Percentiles rank a stretch among this genome's conserved stretches.
Evolutionary conservation across 176 grass and related monocot species (phyloP).

Genomic region (Avena sativa): DNA sequence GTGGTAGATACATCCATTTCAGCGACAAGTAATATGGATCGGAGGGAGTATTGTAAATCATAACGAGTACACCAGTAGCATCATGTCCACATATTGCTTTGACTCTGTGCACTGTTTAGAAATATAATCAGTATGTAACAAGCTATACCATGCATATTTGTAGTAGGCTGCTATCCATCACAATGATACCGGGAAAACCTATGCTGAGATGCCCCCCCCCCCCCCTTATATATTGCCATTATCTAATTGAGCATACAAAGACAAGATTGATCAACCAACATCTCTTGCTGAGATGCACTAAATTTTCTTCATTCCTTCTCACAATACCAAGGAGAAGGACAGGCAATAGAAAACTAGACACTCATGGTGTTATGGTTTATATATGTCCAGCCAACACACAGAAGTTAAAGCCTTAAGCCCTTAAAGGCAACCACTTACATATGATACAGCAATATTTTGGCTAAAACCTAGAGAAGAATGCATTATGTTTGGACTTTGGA

Average conservation of each 20-base stretch:
- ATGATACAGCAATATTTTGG: not conserved
- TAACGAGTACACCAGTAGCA: not conserved
- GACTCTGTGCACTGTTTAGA: not conserved
- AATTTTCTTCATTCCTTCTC: not conserved
- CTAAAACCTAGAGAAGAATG: not conserved
- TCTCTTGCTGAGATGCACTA: not conserved
- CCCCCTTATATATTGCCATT: not conserved
- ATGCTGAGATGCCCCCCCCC: not conserved
- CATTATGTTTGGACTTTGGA: conserved; percentile 7
- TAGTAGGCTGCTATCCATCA: not conserved
- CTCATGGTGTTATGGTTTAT: not conserved
- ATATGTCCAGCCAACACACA: not conserved
- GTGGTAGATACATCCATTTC: too few species aligned
- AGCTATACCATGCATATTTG: not conserved
- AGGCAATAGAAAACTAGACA: not conserved
- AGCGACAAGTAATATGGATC: too few species aligned
- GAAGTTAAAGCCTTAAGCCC: not conserved
- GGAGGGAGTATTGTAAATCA: not conserved
- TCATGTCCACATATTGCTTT: not conserved
- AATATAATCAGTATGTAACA: conserved; percentile 12
- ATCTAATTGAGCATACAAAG: not conserved
- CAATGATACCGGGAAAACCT: not conserved
- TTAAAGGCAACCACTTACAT: not conserved
- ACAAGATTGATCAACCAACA: not conserved
- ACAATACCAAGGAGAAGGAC: not conserved